Percentiles rank a stretch among this genome's conserved stretches.
Evolutionary conservation across 169 alveolate genomes (phyloP).

Genomic region (Plasmodium cynomolgi): DNA sequence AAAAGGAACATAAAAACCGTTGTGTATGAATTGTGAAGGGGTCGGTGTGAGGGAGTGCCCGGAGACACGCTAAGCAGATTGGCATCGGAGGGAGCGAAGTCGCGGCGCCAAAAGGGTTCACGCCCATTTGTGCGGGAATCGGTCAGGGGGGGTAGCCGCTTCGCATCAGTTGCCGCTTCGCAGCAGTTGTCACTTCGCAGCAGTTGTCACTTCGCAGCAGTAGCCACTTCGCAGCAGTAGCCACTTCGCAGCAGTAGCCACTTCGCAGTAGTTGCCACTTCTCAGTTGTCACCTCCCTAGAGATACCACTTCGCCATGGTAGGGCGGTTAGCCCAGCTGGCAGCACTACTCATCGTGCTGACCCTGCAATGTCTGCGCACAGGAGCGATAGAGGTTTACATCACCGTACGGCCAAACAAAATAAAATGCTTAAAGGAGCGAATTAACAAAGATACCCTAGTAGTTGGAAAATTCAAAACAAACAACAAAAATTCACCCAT

Average conservation of each 20-base stretch:
- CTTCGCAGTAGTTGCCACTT: no score
- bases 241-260: no score
- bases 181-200: no score
- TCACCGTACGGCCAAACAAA: conserved; percentile 23
- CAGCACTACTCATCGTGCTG: not conserved
- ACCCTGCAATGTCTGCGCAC: not conserved
- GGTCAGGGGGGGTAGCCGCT: no score
- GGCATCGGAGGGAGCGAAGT: no score
- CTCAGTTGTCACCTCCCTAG: not conserved
- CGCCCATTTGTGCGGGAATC: no score
- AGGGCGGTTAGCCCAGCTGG: not conserved
- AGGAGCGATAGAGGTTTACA: conserved; percentile 24
- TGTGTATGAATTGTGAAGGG: not conserved
- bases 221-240: no score
- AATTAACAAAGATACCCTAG: conserved; percentile 50
- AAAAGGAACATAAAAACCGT: not conserved
- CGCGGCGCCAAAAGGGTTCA: no score
- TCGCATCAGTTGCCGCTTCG: no score
- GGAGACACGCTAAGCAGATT: no score
- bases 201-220: no score
- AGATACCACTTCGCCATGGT: not conserved
- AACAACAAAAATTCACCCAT: not conserved
- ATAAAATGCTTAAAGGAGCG: conserved; percentile 54
- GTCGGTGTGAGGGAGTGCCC: no score
- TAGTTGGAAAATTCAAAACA: conserved; percentile 41